These are phyloP conservation scores for Coemansia umbellata DNA, from an alignment of 192 early-diverging fungal genomes.

Conservation along the genomic window DNA sequence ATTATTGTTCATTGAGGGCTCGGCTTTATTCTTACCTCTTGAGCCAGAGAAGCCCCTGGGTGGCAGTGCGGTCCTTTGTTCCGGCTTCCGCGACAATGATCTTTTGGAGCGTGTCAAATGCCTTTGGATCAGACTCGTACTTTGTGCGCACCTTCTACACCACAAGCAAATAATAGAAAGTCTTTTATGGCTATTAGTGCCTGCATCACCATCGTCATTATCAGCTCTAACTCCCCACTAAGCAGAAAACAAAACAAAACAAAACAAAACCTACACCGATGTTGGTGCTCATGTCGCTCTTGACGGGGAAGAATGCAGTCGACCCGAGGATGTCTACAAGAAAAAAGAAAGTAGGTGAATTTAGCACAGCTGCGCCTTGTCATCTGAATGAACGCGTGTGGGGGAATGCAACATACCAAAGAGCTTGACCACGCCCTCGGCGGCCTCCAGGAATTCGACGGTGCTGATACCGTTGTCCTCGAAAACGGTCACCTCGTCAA, in stretches of 20 bases:
- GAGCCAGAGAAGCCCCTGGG: slow-evolving; percentile 92
- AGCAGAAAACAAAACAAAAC: not conserved
- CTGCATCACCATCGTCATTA: no score
- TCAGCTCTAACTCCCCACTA: not conserved
- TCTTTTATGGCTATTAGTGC: no score
- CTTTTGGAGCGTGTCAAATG: slow-evolving; percentile 76
- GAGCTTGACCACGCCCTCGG: slow-evolving; percentile 69
- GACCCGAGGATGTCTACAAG: slow-evolving; percentile 62
- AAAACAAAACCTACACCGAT: slow-evolving; percentile 49
- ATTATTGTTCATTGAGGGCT: no score
- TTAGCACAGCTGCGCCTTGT: not conserved
- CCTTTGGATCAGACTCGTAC: slow-evolving; percentile 61
- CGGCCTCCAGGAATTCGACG: slow-evolving; percentile 71
- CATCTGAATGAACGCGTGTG: not conserved
- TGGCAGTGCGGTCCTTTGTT: slow-evolving; percentile 82
- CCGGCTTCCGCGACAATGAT: slow-evolving; percentile 68
- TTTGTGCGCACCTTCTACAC: slow-evolving; percentile 62
- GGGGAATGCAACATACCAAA: slow-evolving; percentile 27
- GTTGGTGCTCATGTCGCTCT: slow-evolving; percentile 91
- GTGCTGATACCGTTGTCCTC: slow-evolving; percentile 67
- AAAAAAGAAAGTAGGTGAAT: not conserved
- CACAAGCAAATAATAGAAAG: not conserved
- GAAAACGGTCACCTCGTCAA: slow-evolving; percentile 59
- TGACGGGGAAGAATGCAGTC: slow-evolving; percentile 79
- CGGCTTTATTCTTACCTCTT: slow-evolving; percentile 69